Base-by-base conservation (phyloP, 1,284 basidiomycete genomes). In the Ustilago xerochloae region DNA sequence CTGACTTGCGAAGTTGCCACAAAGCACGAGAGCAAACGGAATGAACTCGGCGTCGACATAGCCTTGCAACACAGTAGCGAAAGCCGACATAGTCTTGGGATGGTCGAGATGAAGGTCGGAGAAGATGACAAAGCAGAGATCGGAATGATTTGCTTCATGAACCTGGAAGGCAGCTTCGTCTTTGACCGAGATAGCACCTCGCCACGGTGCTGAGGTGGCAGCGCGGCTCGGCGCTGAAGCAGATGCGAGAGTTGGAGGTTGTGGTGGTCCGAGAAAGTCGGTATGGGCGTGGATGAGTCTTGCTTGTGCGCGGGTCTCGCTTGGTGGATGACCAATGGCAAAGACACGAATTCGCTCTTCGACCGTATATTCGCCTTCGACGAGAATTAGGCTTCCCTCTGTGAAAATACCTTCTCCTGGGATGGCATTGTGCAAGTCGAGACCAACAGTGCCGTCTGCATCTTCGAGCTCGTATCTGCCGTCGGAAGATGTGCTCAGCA, bases 331-430 rank as follows among this genome's bases (percentile, higher is more conserved):
- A 1, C 97, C 96, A 74, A 99, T 92, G 8, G 95, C 97, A 72
- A 94, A 90, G 7, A 97, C 94, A 63, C 91, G 88, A 56, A 99
- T 88, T 1, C 89, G 92, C 51, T 92, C 92, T 29, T 98, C 93
- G 64, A 94, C 90, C 0, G 93, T 97, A 83, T 98, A 99, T 81
- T 95, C 93, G 32, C 97, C 97, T 85, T 99, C 97, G 0, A 98
- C 90, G 9, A 99, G 88, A 1, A 94, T 93, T 85, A 97, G 92
- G 65, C 91, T 93, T 0, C 97, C 97, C 85, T 99, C 95, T 0
- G 95, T 97, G 81, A 98, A 99, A 15, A 99, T 85, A 0, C 97
- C 97, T 84, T 97, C 95, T 45, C 94, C 94, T 6, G 96, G 95
- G 65, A 72, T 62, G 22, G 96, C 88, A 77, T 92, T 90, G 5